Conservation (phyloP, 495 filamentous ascomycete species). For the Collariella sp. region DNA sequence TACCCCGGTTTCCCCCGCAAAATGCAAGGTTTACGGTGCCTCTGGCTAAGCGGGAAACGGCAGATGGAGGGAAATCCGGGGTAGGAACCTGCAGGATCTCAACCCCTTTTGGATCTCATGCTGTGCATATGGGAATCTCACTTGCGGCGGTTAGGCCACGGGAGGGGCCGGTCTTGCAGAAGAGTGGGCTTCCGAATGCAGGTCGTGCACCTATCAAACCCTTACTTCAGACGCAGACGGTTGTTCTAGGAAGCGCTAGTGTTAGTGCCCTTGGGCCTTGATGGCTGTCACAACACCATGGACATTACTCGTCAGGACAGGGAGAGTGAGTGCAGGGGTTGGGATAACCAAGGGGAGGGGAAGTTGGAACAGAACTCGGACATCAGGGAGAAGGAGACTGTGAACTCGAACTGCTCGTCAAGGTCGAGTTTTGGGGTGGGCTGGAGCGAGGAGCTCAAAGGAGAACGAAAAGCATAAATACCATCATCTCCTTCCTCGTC, state of each 20-base stretch:
- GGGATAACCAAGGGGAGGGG: no score
- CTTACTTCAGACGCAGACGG: not conserved
- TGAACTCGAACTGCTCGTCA: no score
- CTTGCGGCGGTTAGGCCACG: not conserved
- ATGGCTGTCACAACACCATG: no score
- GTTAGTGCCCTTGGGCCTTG: not conserved
- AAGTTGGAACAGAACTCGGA: no score
- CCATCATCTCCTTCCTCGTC: not conserved
- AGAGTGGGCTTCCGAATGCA: not conserved
- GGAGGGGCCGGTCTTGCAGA: not conserved
- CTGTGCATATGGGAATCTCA: not conserved
- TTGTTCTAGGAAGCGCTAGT: not conserved
- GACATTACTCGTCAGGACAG: no score
- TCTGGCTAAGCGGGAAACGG: not conserved
- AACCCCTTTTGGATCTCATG: not conserved
- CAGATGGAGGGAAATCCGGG: constrained; percentile 3
- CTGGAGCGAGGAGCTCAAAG: not conserved
- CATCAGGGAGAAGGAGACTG: no score
- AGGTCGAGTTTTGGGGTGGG: no score
- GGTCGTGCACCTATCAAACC: not conserved
- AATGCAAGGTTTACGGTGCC: not conserved
- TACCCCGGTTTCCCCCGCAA: constrained; percentile 7
- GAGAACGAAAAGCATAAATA: not conserved
- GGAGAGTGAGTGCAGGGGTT: no score
- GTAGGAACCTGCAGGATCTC: not conserved